Base-by-base conservation (phyloP, 148 eudicot species). In the Heliosperma pusillum region DNA sequence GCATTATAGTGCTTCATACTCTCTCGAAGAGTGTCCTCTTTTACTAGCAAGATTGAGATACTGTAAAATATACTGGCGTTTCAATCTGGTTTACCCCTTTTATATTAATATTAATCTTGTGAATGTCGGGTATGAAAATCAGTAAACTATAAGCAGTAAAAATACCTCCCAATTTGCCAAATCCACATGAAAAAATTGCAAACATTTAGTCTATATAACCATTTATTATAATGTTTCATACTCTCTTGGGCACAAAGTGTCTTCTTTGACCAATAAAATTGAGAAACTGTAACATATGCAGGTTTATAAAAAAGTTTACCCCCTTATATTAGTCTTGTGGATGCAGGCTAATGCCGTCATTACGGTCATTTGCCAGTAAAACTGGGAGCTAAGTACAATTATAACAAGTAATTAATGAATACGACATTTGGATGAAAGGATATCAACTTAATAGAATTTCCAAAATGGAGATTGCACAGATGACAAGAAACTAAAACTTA, bases 401-500 rank as follows among this genome's bases (percentile, higher is more conserved):
- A 47, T 1, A 40, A 24, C 33, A 47, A 69, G 42, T 26, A 70
- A 16, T 26, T 1, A 24, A 26, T 15, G 40, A 50, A 47, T 50
- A 52, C 2, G 19, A 50, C 73, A 5, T 50, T 25, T 24, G 58
- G 27, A 25, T 33, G 25, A 26, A 72, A 16, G 27, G 21, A 72
- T 15, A 58, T 65, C 69, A 58, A 58, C 73, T 26, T 50, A 66
- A 70, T 58, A 52, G 27, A 50, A 63, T 29, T 17, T 20, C 24
- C 17, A 11, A 69, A 62, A 19, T 62, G 27, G 9, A 30, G 55
- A 26, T 10, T 26, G 44, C 62, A 47, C 25, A 27, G 29, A 20
- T 15, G 74, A 61, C 33, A 44, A 20, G 47, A 76, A 13, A 66
- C 15, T 22, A 33, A 58, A 71, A 71, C 85, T 45, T 88, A 93